Evolutionary conservation across 495 filamentous ascomycete species (phyloP), one percentile per base, ranked within the genome.

Genomic region (Neurospora sp.): DNA sequence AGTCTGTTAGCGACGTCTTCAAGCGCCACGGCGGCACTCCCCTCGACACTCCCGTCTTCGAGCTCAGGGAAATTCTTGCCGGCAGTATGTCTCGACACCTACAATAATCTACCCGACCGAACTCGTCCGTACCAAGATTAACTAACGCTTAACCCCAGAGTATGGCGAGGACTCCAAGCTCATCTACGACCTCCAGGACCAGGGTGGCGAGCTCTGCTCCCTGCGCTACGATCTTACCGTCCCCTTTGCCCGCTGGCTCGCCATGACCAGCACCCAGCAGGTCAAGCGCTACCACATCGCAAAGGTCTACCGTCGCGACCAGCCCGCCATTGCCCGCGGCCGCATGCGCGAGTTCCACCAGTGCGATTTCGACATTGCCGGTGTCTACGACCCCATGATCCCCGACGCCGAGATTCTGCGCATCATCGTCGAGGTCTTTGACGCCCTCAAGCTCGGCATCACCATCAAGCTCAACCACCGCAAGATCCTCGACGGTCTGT

Each of bases 291-390:
- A 96, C 81, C 93, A 96, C 81, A 93, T 97, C 77, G 93, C 93
- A 72, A 96, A 97, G 82, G 94, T 97, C 44, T 85, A 87, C 78
- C 82, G 84, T 66, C 77, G 85, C 41, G 84, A 87, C 73, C 85
- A 88, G 70, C 85, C 85, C 1, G 80, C 80, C 37, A 78, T 82
- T 11, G 76, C 78, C 70, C 78, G 78, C 39, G 96, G 96, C 69
- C 88, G 93, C 7, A 95, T 98, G 92, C 88, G 96, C 73, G 95
- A 99, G 82, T 97, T 99, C 82, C 97, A 96, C 82, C 95, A 98
- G 84, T 97, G 94, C 82, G 95, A 98, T 82, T 97, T 98, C 79
- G 95, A 98, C 81, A 94, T 98, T 83, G 95, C 95, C 35, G 95
- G 94, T 73, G 81, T 84, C 40, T 96, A 93, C 81, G 95, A 98